These are phyloP conservation scores for Avicennia marina DNA, from an alignment of 257 asterid species.

Conservation along the genomic window DNA sequence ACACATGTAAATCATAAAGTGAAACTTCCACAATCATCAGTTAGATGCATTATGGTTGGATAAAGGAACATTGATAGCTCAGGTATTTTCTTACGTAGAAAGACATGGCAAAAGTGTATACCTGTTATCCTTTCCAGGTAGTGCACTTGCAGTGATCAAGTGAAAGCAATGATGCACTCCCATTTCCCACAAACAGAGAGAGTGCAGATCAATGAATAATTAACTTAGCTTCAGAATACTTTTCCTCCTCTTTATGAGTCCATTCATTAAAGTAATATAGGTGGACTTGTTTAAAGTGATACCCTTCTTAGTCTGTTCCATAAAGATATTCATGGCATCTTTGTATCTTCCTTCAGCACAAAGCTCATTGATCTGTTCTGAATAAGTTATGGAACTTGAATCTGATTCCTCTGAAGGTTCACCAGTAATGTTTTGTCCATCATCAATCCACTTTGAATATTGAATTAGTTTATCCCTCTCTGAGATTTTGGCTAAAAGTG, in stretches of 20 bases:
- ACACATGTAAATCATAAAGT: background rate
- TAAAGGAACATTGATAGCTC: background rate
- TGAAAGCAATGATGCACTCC: background rate
- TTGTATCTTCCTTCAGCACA: constrained; percentile 69
- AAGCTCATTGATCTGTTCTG: constrained; percentile 66
- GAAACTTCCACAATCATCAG: background rate
- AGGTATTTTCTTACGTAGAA: no score
- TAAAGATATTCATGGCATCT: constrained; percentile 68
- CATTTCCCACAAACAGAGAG: constrained; percentile 5
- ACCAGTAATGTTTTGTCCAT: constrained; percentile 17
- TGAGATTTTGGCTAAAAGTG: constrained; percentile 32
- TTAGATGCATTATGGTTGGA: background rate
- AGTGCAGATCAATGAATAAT: background rate
- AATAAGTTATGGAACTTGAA: constrained; percentile 33
- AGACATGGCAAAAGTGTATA: background rate
- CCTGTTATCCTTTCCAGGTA: constrained; percentile 6
- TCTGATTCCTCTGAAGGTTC: constrained; percentile 33
- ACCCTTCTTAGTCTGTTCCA: constrained; percentile 58
- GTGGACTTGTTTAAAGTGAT: constrained; percentile 45
- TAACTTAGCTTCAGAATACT: constrained; percentile 31
- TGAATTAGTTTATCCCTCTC: constrained; percentile 27
- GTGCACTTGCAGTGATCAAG: background rate
- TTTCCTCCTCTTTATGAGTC: constrained; percentile 75
- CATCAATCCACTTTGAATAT: constrained; percentile 17
- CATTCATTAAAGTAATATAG: constrained; percentile 66